Percentiles rank a stretch among this genome's conserved stretches.
Evolutionary conservation across 2,329 filamentous ascomycete species (phyloP).

Genomic region (Aspergillus sp.): DNA sequence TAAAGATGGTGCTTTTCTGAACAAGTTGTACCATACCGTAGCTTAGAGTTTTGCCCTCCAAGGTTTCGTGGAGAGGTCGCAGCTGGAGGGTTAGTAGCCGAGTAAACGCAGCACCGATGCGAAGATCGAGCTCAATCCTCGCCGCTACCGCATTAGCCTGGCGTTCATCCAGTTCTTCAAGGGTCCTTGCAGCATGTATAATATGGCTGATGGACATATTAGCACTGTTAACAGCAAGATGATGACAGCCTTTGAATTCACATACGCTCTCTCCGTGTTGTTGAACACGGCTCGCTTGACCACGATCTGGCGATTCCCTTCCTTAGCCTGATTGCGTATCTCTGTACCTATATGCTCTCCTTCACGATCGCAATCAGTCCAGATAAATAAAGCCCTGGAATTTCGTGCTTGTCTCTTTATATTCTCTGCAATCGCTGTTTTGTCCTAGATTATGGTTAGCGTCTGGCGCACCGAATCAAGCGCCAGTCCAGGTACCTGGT

Average conservation of each 20-base stretch:
- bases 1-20: too few species aligned
- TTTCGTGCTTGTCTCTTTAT: conserved; percentile 77
- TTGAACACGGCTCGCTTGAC: conserved; percentile 90
- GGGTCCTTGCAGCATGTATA: conserved; percentile 76
- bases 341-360: conserved; percentile 95
- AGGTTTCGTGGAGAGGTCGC: conserved; percentile 69
- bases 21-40: conserved; percentile 65
- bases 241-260: conserved; percentile 18
- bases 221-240: not conserved
- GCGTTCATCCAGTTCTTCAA: conserved; percentile 77
- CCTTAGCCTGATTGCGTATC: conserved; percentile 78
- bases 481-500: conserved; percentile 57
- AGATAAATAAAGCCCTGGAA: conserved; percentile 82
- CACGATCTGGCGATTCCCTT: conserved; percentile 73
- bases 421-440: conserved; percentile 79
- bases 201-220: conserved; percentile 68
- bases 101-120: conserved; percentile 92
- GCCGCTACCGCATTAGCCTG: conserved; percentile 87
- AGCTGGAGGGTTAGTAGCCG: conserved; percentile 81
- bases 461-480: not conserved
- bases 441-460: conserved; percentile 63
- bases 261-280: conserved; percentile 89
- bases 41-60: conserved; percentile 72
- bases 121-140: conserved; percentile 87
- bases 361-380: conserved; percentile 98